Base-by-base conservation (phyloP, 768 basidiomycete genomes). In the Crucibulum laeve region DNA sequence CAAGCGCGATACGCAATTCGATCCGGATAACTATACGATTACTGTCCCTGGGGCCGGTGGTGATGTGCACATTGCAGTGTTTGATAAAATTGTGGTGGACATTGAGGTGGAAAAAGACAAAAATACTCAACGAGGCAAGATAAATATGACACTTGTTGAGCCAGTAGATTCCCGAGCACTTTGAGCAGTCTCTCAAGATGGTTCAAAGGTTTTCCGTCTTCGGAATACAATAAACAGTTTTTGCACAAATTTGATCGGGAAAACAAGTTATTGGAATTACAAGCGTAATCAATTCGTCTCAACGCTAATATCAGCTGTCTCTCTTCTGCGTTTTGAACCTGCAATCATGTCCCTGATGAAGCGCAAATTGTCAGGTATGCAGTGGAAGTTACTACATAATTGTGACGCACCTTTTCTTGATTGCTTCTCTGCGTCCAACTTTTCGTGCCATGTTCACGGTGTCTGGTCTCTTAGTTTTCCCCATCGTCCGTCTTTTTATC, bases 41-140 rank as follows among this genome's bases (percentile, higher is more conserved):
- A 78, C 80, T 0, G 70, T 97, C 3, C 86, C 87, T 0, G 60
- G 64, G 5, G 51, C 60, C 54, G 2, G 40, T 47, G 11, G 58
- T 64, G 7, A 71, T 74, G 22, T 77, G 81, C 7, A 74, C 11
- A 82, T 97, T 35, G 77, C 90, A 0, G 91, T 97, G 18, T 97
- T 99, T 57, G 93, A 96, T 68, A 92, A 93, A 64, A 90, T 97
- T 36, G 74, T 64, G 23, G 94, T 98, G n/a, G 76, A 80, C 51
- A 87, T 99, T 32, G 80, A 84, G 46, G 90, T 98, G 4, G 93
- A 95, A 63, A 96, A 92, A 72, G 95, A 96, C 56, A 86, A 77
- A 56, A 94, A 93, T 51, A 96, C 93, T 14, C 91, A 94, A 56
- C 70, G 92, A 47, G 91, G 90, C 7, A 82, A 82, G 49, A 91